Evolutionary conservation across 176 grass and related monocot species (phyloP), one percentile per base, ranked within the genome.

Genomic region (Ananas comosus): DNA sequence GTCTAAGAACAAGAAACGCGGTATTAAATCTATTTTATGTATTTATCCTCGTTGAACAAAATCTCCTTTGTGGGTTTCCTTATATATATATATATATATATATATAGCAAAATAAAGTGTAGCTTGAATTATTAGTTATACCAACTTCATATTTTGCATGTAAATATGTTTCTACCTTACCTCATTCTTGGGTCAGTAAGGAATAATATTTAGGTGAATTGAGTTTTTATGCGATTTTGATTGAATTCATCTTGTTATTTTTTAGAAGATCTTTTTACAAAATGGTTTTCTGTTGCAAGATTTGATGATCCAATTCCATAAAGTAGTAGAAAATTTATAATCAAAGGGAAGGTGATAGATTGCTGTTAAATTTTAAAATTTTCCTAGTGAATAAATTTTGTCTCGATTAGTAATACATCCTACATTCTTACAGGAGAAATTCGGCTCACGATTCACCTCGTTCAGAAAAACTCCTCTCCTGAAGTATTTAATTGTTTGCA

Each of bases 401-500:
- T 59, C 14, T 17, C 7, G 5, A 59, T 59, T 59, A 59, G 19
- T 59, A 18, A 59, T 59, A 4, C 16, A 21, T 59, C 54, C 54
- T 59, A 5, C 54, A 0, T 87, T 78, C 24, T 70, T 83, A 56
- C 75, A 97, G 93, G 93, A 49, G 86, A 97, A 66, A 97, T 97
- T 75, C 80, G 77, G 80, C 57, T 97, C 7, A 63, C 71, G 2
- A 78, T 97, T 77, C 77, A 79, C 22, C 75, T 97, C 68, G 81
- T 86, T 49, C 72, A 51, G n/a, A 69, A 13, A 47, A 63, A 77
- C 33, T 58, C 11, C 49, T 52, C 65, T 13, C 50, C 11, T 49
- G 74, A 56, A 17, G 50, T 47, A 49, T 48, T 17, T 58, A 21
- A 48, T 16, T 24, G 42, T 12, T 48, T 33, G 25, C 51, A 24